A percentile compares a stretch with the other conserved stretches of the same genome.
Conservation (phyloP, 306 rosid genomes). For the Sicyos baderoa region DNA sequence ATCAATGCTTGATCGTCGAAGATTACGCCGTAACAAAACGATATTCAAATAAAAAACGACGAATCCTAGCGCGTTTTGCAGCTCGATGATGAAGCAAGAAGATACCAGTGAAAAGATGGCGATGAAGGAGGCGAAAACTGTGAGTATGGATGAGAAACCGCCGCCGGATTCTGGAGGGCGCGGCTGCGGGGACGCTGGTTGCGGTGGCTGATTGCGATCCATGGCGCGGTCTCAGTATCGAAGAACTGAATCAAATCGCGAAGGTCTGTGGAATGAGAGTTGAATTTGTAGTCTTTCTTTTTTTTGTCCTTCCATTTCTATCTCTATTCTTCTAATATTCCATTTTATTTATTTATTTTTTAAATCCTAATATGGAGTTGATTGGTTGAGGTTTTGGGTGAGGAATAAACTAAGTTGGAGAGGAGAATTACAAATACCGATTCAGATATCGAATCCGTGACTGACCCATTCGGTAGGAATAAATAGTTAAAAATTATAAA, state of each 20-base stretch:
- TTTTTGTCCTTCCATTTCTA: too few species aligned
- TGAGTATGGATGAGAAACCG: constrained; percentile 27
- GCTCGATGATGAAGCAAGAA: background rate
- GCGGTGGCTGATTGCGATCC: constrained; percentile 43
- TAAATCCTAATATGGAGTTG: too few species aligned
- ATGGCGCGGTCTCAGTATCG: constrained; percentile 31
- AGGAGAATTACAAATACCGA: too few species aligned
- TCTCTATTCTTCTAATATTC: too few species aligned
- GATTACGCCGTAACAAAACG: background rate
- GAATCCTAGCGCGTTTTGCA: constrained; percentile 3
- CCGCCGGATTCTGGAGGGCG: constrained; percentile 25
- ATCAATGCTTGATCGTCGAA: background rate
- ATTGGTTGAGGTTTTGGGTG: too few species aligned
- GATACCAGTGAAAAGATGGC: constrained; percentile 45
- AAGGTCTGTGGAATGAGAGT: too few species aligned
- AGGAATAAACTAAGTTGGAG: too few species aligned
- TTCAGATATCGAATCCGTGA: too few species aligned
- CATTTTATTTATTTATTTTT: too few species aligned
- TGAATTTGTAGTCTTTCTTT: background rate
- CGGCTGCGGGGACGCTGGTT: constrained; percentile 23
- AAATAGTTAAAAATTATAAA: too few species aligned
- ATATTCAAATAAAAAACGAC: background rate
- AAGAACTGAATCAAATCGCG: background rate
- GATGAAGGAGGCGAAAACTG: constrained; percentile 31
- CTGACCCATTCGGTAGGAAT: too few species aligned